phyloP scores from a whole-genome alignment of 768 basidiomycete genomes.

The Lentinus brumalis region DNA sequence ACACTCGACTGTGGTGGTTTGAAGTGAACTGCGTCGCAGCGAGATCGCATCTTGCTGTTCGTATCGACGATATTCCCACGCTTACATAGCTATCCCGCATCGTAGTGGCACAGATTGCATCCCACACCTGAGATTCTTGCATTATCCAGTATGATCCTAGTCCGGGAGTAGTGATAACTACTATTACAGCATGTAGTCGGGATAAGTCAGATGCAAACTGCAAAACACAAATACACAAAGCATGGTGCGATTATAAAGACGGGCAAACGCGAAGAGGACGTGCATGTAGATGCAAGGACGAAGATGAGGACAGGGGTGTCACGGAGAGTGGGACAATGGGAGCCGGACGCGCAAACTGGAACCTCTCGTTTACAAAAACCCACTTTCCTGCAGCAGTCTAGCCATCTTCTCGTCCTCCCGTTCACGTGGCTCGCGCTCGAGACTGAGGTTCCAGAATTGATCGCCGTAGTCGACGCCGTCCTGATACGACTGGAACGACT shows the following conservation, averaged over 20 bases:
- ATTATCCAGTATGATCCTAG: slow-evolving; percentile 22
- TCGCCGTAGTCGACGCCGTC: slow-evolving; percentile 72
- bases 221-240: slow-evolving; percentile 22
- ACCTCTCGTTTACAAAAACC: slow-evolving; percentile 46
- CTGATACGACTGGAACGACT: slow-evolving; percentile 70
- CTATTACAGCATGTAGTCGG: slow-evolving; percentile 25
- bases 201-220: slow-evolving; percentile 20
- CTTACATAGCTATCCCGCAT: too few species aligned
- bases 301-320: not conserved
- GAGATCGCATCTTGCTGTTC: too few species aligned
- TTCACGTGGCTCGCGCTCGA: slow-evolving; percentile 91
- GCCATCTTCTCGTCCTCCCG: slow-evolving; percentile 98
- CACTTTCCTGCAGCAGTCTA: slow-evolving; percentile 82
- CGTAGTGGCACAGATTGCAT: not conserved
- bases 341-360: not conserved
- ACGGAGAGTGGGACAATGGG: not conserved
- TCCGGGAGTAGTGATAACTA: slow-evolving; percentile 23
- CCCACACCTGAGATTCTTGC: slow-evolving; percentile 15
- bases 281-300: not conserved
- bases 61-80: too few species aligned
- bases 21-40: too few species aligned
- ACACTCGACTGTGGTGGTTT: not conserved
- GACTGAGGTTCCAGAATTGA: slow-evolving; percentile 81
- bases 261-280: not conserved
- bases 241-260: slow-evolving; percentile 8